phyloP scores from a whole-genome alignment of 495 filamentous ascomycete species.

The Aspergillus panamensis region DNA sequence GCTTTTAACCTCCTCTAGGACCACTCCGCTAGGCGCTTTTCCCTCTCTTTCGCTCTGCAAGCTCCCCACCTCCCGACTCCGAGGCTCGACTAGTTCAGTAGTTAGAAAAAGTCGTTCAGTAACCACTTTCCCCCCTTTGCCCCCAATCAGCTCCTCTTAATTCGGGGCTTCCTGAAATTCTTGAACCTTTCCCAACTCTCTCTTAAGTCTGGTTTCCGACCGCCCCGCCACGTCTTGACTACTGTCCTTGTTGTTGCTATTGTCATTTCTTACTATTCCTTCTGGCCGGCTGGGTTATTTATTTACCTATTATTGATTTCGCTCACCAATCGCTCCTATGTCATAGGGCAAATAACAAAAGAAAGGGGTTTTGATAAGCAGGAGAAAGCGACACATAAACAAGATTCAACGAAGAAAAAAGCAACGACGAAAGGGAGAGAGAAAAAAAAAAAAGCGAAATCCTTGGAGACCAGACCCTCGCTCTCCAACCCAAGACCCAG shows the following conservation, averaged over 20 bases:
- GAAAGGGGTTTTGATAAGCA: background rate
- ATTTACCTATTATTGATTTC: background rate
- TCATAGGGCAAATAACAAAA: background rate
- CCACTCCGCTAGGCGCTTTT: conserved; percentile 2
- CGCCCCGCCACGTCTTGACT: conserved; percentile 17
- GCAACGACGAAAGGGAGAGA: background rate
- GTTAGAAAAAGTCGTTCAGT: conserved; percentile 3
- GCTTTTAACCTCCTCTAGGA: conserved; percentile 9
- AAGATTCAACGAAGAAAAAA: background rate
- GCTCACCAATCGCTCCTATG: background rate
- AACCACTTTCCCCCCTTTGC: conserved; percentile 10
- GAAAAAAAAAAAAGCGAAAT: conserved; percentile 4
- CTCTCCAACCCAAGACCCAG: conserved; percentile 2
- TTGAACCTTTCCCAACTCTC: conserved; percentile 15
- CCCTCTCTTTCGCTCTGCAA: conserved; percentile 4
- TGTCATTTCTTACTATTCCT: conserved; percentile 6
- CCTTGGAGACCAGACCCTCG: background rate
- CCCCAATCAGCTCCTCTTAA: conserved; percentile 14
- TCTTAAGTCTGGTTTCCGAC: conserved; percentile 11
- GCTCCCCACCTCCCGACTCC: conserved; percentile 29
- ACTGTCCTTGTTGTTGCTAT: conserved; percentile 7
- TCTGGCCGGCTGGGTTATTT: background rate
- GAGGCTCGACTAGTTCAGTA: conserved; percentile 21
- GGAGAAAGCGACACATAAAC: background rate
- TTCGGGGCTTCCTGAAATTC: conserved; percentile 11